These are phyloP conservation scores for Plasmodium gonderi DNA, from an alignment of 169 alveolate genomes.

Conservation along the genomic window DNA sequence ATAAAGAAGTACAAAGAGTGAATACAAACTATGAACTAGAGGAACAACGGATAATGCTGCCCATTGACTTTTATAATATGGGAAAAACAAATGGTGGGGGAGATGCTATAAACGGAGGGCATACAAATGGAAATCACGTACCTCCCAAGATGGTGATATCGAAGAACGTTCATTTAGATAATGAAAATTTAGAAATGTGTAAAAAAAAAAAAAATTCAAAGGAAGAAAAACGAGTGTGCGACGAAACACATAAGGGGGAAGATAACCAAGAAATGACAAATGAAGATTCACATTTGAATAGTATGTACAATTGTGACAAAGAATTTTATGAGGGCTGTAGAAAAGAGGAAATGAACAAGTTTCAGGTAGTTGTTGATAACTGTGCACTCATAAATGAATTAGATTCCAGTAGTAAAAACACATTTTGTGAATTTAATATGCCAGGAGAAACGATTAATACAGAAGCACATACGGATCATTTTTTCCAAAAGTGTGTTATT, in stretches of 20 bases:
- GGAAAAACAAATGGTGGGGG: not conserved
- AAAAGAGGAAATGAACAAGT: not conserved
- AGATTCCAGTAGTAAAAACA: not conserved
- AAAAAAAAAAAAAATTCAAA: not conserved
- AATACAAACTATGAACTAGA: not conserved
- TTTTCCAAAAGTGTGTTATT: not conserved
- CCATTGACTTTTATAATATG: not conserved
- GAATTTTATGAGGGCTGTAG: not conserved
- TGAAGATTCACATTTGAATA: not conserved
- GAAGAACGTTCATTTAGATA: no score
- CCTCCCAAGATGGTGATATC: no score
- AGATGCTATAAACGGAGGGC: not conserved
- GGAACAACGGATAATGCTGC: not conserved
- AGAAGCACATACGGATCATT: not conserved
- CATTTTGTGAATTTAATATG: not conserved
- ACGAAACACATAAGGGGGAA: no score
- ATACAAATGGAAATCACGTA: not conserved
- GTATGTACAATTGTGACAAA: not conserved
- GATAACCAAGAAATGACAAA: not conserved
- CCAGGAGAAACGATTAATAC: not conserved
- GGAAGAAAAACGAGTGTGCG: no score
- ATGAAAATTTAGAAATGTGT: no score
- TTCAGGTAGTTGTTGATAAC: not conserved
- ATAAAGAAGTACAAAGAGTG: not conserved
- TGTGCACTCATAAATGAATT: not conserved